A percentile compares a stretch with the other conserved stretches of the same genome.
These are phyloP conservation scores for Sungouiella blattae DNA, from an alignment of 805 yeast genomes.

Conservation along the genomic window DNA sequence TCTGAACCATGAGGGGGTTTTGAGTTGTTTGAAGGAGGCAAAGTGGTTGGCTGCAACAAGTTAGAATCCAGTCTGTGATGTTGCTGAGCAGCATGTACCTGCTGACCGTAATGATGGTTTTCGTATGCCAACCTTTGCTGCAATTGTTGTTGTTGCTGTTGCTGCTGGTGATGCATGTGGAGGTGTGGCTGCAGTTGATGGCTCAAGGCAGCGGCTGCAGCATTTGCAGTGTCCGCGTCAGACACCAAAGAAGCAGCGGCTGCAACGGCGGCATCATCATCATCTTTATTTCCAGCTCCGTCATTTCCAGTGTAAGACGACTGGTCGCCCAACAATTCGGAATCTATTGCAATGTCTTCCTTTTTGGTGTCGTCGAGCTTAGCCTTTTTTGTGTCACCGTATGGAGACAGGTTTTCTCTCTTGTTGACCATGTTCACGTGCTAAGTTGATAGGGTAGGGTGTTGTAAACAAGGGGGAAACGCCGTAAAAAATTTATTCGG, in stretches of 20 bases:
- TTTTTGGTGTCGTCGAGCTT: conserved; percentile 14
- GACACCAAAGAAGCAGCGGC: conserved; percentile 28
- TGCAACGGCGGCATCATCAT: conserved; percentile 24
- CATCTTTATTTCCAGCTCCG: conserved; percentile 12
- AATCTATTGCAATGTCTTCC: conserved; percentile 34
- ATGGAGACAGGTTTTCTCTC: conserved; percentile 14
- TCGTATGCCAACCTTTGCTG: conserved; percentile 18
- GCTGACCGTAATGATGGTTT: conserved; percentile 17
- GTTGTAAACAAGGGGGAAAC: no score
- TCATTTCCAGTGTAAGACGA: conserved; percentile 23
- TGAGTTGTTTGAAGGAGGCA: conserved; percentile 19
- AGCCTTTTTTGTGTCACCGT: conserved; percentile 12
- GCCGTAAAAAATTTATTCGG: no score
- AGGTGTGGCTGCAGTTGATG: conserved; percentile 23
- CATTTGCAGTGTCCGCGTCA: conserved; percentile 21
- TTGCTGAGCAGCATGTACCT: conserved; percentile 14
- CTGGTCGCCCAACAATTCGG: conserved; percentile 42
- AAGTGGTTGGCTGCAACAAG: conserved; percentile 34
- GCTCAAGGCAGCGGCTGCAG: conserved; percentile 20
- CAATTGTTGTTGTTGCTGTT: conserved; percentile 18
- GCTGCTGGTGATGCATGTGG: conserved; percentile 19
- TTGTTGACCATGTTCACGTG: conserved; percentile 17
- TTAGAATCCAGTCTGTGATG: conserved; percentile 17
- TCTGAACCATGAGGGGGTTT: conserved; percentile 73
- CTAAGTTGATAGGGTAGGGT: no score